Evolutionary conservation across 495 filamentous ascomycete species (phyloP).

Genomic region (Evansstolkia leycettana): DNA sequence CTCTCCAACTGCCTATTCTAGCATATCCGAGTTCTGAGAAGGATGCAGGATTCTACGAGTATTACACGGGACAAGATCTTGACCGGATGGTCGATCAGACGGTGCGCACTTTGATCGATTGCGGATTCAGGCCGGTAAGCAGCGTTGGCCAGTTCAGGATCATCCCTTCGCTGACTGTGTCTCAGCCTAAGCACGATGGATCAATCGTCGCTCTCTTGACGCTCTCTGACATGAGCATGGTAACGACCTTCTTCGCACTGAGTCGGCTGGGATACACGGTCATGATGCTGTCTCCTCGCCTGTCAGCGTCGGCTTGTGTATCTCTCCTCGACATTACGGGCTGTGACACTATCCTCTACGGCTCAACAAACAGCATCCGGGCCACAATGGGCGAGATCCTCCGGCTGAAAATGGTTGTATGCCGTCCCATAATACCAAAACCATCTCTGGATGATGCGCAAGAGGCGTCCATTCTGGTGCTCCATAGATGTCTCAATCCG

Average conservation of each 20-base stretch:
- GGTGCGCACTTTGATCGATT: conserved; percentile 21
- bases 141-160: no score
- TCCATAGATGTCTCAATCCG: conserved; percentile 20
- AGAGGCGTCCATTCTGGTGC: conserved; percentile 16
- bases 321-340: conserved; percentile 35
- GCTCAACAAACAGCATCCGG: conserved; percentile 24
- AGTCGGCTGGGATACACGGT: conserved; percentile 44
- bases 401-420: conserved; percentile 19
- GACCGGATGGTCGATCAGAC: conserved; percentile 41
- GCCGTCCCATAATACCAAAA: no score
- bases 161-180: neutral
- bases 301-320: conserved; percentile 37
- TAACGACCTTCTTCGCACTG: conserved; percentile 44
- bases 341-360: conserved; percentile 33
- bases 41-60: conserved; percentile 32
- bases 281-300: conserved; percentile 46
- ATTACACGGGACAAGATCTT: conserved; percentile 39
- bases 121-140: conserved; percentile 26
- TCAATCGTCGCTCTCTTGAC: conserved; percentile 42
- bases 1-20: conserved; percentile 36
- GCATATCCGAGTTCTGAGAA: conserved; percentile 33
- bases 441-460: conserved; percentile 10
- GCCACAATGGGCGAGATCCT: conserved; percentile 31
- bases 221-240: conserved; percentile 42
- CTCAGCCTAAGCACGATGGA: conserved; percentile 12